phyloP scores from a whole-genome alignment of 164 flowering plant genomes.

The Magnolia changhungtana region DNA sequence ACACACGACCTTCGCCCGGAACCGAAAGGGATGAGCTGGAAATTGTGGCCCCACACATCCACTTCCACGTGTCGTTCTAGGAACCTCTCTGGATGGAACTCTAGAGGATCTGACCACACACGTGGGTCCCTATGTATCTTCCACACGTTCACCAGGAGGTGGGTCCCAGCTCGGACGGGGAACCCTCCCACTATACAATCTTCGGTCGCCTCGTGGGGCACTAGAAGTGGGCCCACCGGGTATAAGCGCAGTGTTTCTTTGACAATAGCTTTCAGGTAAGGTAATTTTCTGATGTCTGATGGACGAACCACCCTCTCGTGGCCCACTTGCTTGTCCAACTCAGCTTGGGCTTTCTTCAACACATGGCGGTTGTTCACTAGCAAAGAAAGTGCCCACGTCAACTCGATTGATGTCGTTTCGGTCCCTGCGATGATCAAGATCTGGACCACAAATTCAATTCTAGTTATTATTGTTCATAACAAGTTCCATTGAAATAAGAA shows the following conservation, averaged over 20 bases:
- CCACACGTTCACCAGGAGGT: background rate
- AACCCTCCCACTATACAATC: slow-evolving; percentile 20
- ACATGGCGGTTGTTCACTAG: slow-evolving; percentile 1
- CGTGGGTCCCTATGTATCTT: slow-evolving; percentile 11
- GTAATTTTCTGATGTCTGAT: slow-evolving; percentile 20
- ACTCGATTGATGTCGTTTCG: slow-evolving; percentile 33
- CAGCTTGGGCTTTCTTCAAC: background rate
- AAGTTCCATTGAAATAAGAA: too few species aligned
- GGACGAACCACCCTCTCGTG: slow-evolving; percentile 4
- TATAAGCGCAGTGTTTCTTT: slow-evolving; percentile 32
- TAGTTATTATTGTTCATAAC: too few species aligned
- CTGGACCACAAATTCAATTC: slow-evolving; percentile 18
- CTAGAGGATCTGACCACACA: background rate
- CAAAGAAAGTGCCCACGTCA: background rate
- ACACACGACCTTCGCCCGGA: slow-evolving; percentile 28
- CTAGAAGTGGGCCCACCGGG: slow-evolving; percentile 24
- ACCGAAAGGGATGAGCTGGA: slow-evolving; percentile 32
- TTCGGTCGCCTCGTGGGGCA: slow-evolving; percentile 28
- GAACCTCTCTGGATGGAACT: background rate
- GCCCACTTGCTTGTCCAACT: background rate
- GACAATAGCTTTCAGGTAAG: slow-evolving; percentile 25
- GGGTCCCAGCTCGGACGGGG: background rate
- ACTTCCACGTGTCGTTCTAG: background rate
- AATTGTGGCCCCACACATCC: slow-evolving; percentile 19
- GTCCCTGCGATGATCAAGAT: slow-evolving; percentile 36